phyloP scores from a whole-genome alignment of 768 basidiomycete genomes.

The Paxillus rubicundulus region DNA sequence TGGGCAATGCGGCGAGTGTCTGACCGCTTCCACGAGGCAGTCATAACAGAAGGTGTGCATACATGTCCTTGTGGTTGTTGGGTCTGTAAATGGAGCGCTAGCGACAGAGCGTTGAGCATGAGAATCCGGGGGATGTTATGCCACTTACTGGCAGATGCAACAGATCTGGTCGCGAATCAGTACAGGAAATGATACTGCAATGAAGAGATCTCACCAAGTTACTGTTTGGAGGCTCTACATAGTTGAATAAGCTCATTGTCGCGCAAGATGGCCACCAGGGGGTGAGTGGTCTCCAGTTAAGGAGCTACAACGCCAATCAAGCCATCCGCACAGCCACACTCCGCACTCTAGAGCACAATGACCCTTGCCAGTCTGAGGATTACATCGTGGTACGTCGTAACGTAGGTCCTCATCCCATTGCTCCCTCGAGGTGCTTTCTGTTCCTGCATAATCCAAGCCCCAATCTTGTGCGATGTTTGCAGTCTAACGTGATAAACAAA shows the following conservation, averaged over 20 bases:
- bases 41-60: conserved; percentile 85
- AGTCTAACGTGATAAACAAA: too few species aligned
- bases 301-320: background rate
- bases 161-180: conserved; percentile 51
- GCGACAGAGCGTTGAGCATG: conserved; percentile 2
- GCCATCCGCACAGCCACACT: background rate
- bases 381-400: background rate
- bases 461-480: too few species aligned
- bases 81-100: conserved; percentile 74
- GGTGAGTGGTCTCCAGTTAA: background rate
- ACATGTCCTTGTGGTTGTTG: conserved; percentile 71
- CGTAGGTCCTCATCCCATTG: too few species aligned
- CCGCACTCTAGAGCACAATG: too few species aligned
- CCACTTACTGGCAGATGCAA: conserved; percentile 67
- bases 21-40: conserved; percentile 72
- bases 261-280: background rate
- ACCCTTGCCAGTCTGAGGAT: too few species aligned
- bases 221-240: conserved; percentile 58
- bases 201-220: conserved; percentile 54
- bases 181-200: background rate
- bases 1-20: conserved; percentile 71
- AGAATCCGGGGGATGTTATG: conserved; percentile 1
- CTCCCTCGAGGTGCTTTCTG: too few species aligned
- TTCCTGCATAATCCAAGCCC: too few species aligned
- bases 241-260: conserved; percentile 40